Base-by-base conservation (phyloP, 192 early-diverging fungal genomes). In the Coemansia sp. region DNA sequence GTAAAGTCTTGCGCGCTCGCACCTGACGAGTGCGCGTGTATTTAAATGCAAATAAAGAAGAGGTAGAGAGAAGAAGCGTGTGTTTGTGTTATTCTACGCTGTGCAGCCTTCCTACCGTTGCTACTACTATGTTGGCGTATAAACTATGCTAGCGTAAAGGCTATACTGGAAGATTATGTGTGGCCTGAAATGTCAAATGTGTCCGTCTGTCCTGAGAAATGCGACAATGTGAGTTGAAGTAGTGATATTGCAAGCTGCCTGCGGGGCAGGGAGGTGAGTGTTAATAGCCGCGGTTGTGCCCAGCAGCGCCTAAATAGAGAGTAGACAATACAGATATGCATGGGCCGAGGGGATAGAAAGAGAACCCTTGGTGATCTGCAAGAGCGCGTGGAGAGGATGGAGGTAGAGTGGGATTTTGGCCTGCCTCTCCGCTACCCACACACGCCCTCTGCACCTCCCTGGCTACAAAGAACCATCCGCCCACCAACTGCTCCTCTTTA, bases 51-150 rank as follows among this genome's bases (percentile, higher is more conserved):
- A 66, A 36, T 22, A 59, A 51, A 23, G 29, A 54, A 50, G 29
- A 56, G 50, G 24, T 22, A 67, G 31, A 23, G 29, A 54, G 57
- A 51, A 53, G 27, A 61, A 56, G 25, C 29, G 50, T 60, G 4
- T 60, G 59, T 19, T 39, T 46, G 39, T 46, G 39, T 46, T 46
- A 46, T 46, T 46, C 39, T 46, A 46, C 5, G 17, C 39, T 46
- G 5, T 46, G 17, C 8, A 46, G 39, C 39, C 14, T 17, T 17
- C 3, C 14, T 17, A 0, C 17, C 3, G 14, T 46, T 14, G 39
- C 3, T 46, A 14, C 3, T 46, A 14, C 0, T 46, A 46, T 17
- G 39, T 3, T 46, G 17, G 39, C 14, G 39, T 46, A 46, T 17
- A 46, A 1, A 14, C 39, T 46, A 27, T 27, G 27, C 27, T 27